Base-by-base conservation (phyloP, 2,329 filamentous ascomycete species). In the Ophiostoma tasmaniense region DNA sequence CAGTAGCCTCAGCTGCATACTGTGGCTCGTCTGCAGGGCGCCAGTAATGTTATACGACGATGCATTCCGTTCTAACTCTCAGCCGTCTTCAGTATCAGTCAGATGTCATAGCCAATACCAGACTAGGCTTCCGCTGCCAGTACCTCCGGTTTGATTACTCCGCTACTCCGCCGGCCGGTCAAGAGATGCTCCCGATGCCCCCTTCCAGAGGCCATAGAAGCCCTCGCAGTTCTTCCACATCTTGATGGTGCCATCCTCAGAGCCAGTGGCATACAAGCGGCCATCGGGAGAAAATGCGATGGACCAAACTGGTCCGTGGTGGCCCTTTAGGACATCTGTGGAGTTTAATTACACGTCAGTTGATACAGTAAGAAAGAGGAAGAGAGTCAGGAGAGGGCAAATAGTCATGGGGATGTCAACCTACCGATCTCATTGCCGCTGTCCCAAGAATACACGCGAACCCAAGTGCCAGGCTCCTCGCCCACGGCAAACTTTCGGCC, bases 281-380 rank as follows among this genome's bases (percentile, higher is more conserved):
- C 93, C 93, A 76, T 99, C 95, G 0, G 95, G 95, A 0, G 93
- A 95, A 79, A 97, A 99, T 69, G 90, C 90, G 70, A 96, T 89
- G 6, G 93, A 97, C 95, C 95, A 99, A 71, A 99, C 95, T 1
- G 94, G 94, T 1, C 95, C 95, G 76, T 99, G 95, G 74, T 99
- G 95, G 30, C 95, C 95, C 80, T 97, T 97, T 81, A 96, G 92
- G 14, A 94, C 90, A 77, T 98, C 95, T 90, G 20, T 33, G 20
- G 17, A 30, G n/a, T n/a, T n/a, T n/a, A 28, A 28, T 22, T n/a
- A 20, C 11, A 64, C 33, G 59, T 67, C 22, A 55, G 62, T 50
- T 14, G 20, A 39, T 30, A 17, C 13, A 28, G 6, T 33, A 25
- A 28, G 17, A 5, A 39, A 35, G 4, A 4, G 30, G 35, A 33